Evolutionary conservation across 495 filamentous ascomycete genomes (phyloP).

Genomic region (Cetradonia linearis): DNA sequence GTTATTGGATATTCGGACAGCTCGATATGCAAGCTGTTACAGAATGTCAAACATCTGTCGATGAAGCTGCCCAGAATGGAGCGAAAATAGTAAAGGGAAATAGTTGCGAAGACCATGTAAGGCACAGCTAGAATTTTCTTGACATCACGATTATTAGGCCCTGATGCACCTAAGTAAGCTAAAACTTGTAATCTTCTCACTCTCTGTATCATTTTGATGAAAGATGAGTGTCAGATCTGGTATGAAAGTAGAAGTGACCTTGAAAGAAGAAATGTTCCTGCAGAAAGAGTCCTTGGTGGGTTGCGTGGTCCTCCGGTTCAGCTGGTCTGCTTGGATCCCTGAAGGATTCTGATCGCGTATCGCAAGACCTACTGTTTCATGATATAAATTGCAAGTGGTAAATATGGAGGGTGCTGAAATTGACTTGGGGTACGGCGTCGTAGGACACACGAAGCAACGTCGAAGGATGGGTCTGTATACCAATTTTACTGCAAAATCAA

Average conservation of each 20-base stretch:
- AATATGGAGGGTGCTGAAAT: too few relatives aligned
- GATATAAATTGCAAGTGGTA: too few relatives aligned
- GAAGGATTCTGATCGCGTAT: background rate
- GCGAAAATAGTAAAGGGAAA: background rate
- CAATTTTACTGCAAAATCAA: background rate
- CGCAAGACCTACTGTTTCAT: background rate
- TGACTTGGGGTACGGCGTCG: background rate
- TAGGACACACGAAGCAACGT: background rate
- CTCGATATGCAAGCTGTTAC: background rate
- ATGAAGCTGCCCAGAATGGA: background rate
- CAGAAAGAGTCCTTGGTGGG: too few relatives aligned
- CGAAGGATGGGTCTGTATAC: too few relatives aligned
- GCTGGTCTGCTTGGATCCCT: background rate
- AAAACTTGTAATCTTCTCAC: background rate
- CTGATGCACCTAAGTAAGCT: background rate
- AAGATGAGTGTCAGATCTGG: background rate
- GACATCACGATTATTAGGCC: background rate
- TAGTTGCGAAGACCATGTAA: background rate
- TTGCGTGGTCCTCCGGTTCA: background rate
- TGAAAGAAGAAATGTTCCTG: background rate
- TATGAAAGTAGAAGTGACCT: background rate
- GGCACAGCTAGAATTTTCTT: slow-evolving; percentile 1
- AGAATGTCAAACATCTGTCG: background rate
- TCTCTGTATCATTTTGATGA: background rate
- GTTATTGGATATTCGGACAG: background rate